phyloP scores from a whole-genome alignment of 75 land plant species.

The Pinus albicaulis region DNA sequence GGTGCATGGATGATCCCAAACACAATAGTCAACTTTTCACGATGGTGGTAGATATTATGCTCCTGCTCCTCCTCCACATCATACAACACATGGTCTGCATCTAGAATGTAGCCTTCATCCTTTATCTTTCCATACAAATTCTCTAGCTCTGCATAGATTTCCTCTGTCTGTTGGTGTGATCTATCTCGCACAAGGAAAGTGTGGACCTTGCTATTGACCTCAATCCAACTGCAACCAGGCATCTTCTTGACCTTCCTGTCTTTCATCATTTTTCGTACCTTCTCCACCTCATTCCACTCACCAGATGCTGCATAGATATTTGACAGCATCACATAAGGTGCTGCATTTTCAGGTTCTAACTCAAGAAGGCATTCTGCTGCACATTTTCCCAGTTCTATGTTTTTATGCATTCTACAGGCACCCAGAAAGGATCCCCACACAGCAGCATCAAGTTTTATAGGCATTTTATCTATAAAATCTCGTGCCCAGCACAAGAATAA shows the following conservation, averaged over 20 bases:
- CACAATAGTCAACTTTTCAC: slow-evolving; percentile 17
- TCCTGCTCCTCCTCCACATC: slow-evolving; percentile 10
- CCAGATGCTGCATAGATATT: slow-evolving; percentile 25
- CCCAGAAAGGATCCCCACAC: slow-evolving; percentile 49
- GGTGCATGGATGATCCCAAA: slow-evolving; percentile 12
- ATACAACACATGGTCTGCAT: slow-evolving; percentile 5
- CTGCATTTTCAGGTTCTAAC: slow-evolving; percentile 29
- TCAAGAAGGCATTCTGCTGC: slow-evolving; percentile 26
- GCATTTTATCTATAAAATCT: slow-evolving; percentile 32
- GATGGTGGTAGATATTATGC: slow-evolving; percentile 2
- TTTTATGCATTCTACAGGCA: slow-evolving; percentile 25
- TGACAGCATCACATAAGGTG: slow-evolving; percentile 32
- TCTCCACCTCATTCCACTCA: slow-evolving; percentile 17
- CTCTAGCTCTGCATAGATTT: slow-evolving; percentile 8
- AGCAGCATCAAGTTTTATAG: slow-evolving; percentile 17
- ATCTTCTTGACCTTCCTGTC: slow-evolving; percentile 27
- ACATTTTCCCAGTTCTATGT: slow-evolving; percentile 24
- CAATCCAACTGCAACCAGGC: slow-evolving; percentile 37
- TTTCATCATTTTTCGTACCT: slow-evolving; percentile 21
- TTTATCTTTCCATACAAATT: slow-evolving; percentile 11
- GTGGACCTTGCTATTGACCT: neutral
- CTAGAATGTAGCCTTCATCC: slow-evolving; percentile 5
- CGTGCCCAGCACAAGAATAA: slow-evolving; percentile 5
- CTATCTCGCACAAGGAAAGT: slow-evolving; percentile 1
- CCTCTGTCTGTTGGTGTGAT: slow-evolving; percentile 1